Evolutionary conservation across 2,329 filamentous ascomycete genomes (phyloP).

Genomic region (Tolypocladium inflatum): DNA sequence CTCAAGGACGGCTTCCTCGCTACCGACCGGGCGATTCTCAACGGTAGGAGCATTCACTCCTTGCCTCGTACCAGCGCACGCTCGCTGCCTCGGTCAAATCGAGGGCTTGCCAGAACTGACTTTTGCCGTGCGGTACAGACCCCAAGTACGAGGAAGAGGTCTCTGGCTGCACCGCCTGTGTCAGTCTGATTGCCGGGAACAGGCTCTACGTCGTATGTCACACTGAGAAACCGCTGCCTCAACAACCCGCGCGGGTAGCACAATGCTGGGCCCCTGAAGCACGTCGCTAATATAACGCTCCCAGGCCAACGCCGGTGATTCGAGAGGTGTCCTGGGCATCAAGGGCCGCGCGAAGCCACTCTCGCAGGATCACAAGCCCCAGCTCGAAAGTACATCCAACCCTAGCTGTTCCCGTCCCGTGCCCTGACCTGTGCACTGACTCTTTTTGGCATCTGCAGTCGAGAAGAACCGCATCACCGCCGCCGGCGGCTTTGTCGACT

Average conservation of each 20-base stretch:
- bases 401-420: slow-evolving; percentile 1
- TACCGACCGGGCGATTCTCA: slow-evolving; percentile 90
- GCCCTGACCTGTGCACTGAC: slow-evolving; percentile 6
- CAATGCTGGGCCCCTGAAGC: background rate
- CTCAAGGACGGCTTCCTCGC: slow-evolving; percentile 96
- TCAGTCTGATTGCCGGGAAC: slow-evolving; percentile 77
- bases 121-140: slow-evolving; percentile 44
- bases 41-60: slow-evolving; percentile 49
- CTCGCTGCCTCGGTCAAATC: background rate
- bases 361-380: slow-evolving; percentile 98
- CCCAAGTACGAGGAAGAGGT: slow-evolving; percentile 96
- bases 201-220: slow-evolving; percentile 89
- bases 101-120: background rate
- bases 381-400: slow-evolving; percentile 74
- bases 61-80: background rate
- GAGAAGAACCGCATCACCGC: slow-evolving; percentile 95
- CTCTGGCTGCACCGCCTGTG: slow-evolving; percentile 93
- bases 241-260: background rate
- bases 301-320: slow-evolving; percentile 95
- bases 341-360: slow-evolving; percentile 96
- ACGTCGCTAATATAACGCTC: background rate
- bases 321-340: slow-evolving; percentile 86
- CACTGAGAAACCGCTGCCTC: background rate
- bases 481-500: slow-evolving; percentile 95
- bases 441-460: slow-evolving; percentile 38